Base-by-base conservation (phyloP, 2,329 filamentous ascomycete genomes). In the Monosporascus sp. region DNA sequence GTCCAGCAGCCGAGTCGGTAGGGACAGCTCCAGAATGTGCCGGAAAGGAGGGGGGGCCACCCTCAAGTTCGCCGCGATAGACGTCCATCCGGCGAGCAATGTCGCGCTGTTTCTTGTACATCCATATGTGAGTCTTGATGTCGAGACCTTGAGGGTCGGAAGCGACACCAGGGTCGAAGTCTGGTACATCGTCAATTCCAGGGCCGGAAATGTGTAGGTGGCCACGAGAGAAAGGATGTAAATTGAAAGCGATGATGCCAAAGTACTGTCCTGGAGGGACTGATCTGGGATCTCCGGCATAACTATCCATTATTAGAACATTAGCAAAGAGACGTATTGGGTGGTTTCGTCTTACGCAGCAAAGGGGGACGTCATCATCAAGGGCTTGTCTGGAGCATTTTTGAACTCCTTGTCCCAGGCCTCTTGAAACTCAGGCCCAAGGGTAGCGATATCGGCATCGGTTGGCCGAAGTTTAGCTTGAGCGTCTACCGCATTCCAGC, bases 81-180 rank as follows among this genome's bases (percentile, higher is more conserved):
- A 74, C 70, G 2, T 72, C 65, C 64, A 81, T 78, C 17, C 81
- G 77, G 1, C 82, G 77, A n/a, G 73, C 70, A 45, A 86, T 75
- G 60, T 85, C 81, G 3, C 84, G 80, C 22, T 77, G 74, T 58
- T 79, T 79, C 64, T 87, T 87, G 71, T 86, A 87, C 1, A 72
- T 74, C 82, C 82, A 85, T 14, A 83, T 57, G 17, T 81, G 76
- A 57, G 76, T 80, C 62, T 78, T 78, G 22, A 84, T 44, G 61
- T 86, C 83, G 8, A 81, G 65, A 2, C 72, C 72, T 24, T 74
- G 54, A 14, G 69, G 59, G 50, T 85, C 78, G 5, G 68, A 73
- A 22, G 86, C 72, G 63, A 76, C 81, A 5, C 82, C 82, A 0
- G 77, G 71, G 42, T 83, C 74, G 50, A 86, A 84, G 51, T 83